Base-by-base conservation (phyloP, 2,329 filamentous ascomycete genomes). In the Monilinia vaccinii-corymbosi region DNA sequence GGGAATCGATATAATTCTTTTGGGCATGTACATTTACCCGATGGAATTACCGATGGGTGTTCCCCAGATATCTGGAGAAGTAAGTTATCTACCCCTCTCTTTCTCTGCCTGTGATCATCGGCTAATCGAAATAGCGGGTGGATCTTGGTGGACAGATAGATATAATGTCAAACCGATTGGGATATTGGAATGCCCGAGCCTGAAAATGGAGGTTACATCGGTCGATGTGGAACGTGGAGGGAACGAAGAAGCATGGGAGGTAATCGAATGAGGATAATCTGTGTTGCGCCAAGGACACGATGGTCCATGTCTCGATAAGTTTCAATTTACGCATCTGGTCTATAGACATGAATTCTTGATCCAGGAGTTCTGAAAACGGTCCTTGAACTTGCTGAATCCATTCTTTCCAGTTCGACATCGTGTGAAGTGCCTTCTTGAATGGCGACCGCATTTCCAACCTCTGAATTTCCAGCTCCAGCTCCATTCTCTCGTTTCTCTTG, bases 351-450 rank as follows among this genome's bases (percentile, higher is more conserved):
- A 1, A 21, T 56, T 21, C 58, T 59, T 40, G 63, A 67, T 32
- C 78, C 81, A 1, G 79, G 78, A 0, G 83, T 86, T 10, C 79
- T 75, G 63, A 87, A 87, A 0, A 86, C 84, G 0, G 56, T 44
- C 6, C 47, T 44, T 16, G 83, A 86, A 1, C 81, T 85, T 6
- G 83, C 85, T 2, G 83, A 85, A 1, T 79, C 77, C 64, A 81
- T 67, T 31, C 77, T 72, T 62, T 80, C 76, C 44, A 82, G 64
- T n/a, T 73, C 66, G 25, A 81, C 36, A 48, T 66, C 61, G 55
- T 62, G 64, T n/a, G 62, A 65, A 10, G 68, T 58, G 4, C 61
- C 67, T 42, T 60, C 53, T 10, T 48, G 40, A 25, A 42, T 31
- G 4, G 18, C 13, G 5, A 47, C 18, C 11, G 3, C 28, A 36